phyloP scores from a whole-genome alignment of 2,329 filamentous ascomycete species.

The Sclerotinia borealis region DNA sequence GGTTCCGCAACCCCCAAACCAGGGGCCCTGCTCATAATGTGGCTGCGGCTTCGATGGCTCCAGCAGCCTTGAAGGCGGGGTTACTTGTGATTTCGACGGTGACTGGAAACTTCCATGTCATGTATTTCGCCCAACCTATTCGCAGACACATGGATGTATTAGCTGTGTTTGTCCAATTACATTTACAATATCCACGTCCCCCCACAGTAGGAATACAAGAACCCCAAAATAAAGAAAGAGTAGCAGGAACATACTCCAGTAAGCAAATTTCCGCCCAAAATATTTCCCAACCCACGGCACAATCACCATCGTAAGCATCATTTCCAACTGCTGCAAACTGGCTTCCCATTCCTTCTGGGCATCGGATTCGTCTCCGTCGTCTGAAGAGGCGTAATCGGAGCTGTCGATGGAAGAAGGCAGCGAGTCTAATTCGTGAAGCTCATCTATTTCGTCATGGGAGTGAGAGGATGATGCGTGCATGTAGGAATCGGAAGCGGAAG shows the following conservation, averaged over 20 bases:
- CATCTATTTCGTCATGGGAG: conserved; percentile 40
- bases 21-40: conserved; percentile 21
- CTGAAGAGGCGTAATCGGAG: conserved; percentile 44
- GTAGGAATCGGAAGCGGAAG: conserved; percentile 18
- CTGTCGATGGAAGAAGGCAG: conserved; percentile 50
- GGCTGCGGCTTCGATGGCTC: conserved; percentile 53
- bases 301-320: conserved; percentile 88
- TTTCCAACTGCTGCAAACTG: conserved; percentile 86
- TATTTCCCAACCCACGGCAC: conserved; percentile 94
- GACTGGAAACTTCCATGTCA: conserved; percentile 89
- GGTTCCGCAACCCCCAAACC: not conserved
- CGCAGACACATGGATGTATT: not conserved
- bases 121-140: conserved; percentile 83
- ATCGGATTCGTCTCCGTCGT: conserved; percentile 56
- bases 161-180: too few relatives aligned
- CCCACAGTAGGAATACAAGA: too few relatives aligned
- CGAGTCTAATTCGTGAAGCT: conserved; percentile 51
- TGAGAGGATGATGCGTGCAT: conserved; percentile 38
- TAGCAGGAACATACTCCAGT: conserved; percentile 68
- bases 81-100: conserved; percentile 63
- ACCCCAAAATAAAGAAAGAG: too few relatives aligned
- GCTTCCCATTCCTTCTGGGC: conserved; percentile 94
- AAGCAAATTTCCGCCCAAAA: conserved; percentile 88
- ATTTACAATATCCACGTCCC: too few relatives aligned
- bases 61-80: conserved; percentile 55